Percentiles rank a stretch among this genome's conserved stretches.
These are phyloP conservation scores for Pseudopithomyces chartarum DNA, from an alignment of 2,329 filamentous ascomycete genomes.

Conservation along the genomic window DNA sequence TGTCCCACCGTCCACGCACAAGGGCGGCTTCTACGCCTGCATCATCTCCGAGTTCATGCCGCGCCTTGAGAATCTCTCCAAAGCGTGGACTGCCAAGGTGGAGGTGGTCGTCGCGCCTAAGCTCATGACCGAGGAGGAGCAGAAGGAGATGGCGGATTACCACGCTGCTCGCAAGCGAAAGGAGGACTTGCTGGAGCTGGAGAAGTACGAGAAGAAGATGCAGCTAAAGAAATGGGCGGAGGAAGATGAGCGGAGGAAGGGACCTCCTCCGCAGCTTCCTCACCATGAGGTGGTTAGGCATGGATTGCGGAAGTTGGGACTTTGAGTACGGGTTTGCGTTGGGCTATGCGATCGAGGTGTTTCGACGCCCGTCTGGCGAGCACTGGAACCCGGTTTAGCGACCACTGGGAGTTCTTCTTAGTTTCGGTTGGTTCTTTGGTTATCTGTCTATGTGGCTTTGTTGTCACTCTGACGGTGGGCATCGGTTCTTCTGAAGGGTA, in stretches of 20 bases:
- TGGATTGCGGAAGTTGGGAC: no score
- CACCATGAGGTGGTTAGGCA: no score
- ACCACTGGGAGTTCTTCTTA: no score
- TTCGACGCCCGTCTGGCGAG: no score
- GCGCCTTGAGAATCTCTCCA: neutral
- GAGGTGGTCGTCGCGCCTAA: neutral
- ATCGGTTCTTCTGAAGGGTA: no score
- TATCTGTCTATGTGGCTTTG: no score
- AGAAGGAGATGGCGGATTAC: slow-evolving; percentile 3
- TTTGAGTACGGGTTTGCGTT: no score
- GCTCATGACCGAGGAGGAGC: slow-evolving; percentile 3
- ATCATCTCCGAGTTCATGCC: neutral
- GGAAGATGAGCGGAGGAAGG: neutral
- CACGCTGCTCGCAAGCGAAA: neutral
- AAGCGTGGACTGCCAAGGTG: neutral
- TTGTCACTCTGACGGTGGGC: no score
- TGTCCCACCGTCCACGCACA: neutral
- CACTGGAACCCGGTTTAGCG: no score
- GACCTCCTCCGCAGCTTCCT: neutral
- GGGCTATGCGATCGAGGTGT: no score
- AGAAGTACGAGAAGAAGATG: neutral
- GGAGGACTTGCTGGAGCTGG: neutral
- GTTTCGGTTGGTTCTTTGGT: no score
- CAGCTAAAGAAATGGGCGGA: neutral
- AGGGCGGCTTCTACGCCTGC: slow-evolving; percentile 13